Base-by-base conservation (phyloP, 148 eudicot genomes). In the Tetragonia tetragonoides region DNA sequence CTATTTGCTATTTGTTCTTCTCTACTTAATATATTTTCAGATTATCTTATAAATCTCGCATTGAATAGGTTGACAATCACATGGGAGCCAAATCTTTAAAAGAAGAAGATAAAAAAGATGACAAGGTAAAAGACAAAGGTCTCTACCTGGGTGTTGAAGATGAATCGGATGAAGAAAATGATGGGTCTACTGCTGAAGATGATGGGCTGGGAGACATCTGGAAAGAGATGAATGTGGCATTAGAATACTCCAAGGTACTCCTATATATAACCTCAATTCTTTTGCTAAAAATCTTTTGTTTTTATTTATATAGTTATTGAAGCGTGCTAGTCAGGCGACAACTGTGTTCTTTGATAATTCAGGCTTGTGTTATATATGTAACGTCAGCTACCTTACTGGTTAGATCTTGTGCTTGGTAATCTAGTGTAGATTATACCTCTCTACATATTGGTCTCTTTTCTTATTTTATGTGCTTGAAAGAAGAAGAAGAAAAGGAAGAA, bases 171-270 rank as follows among this genome's bases (percentile, higher is more conserved):
- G 90, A 83, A 71, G 93, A 88, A 46, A 78, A 72, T 74, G 68
- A 75, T 51, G 81, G 40, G 18, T 60, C 74, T 70, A 76, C 72
- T 79, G 73, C 70, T 59, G 87, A 87, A 67, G 83, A 82, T 82
- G 93, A 89, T 56, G 90, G 88, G 28, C 76, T 89, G 81, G 87
- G 77, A 47, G 93, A 92, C 81, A 91, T 95, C 39, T 95, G 99
- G 99, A 90, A 87, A 76, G 91, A 92, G 54, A 95, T 95, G 99
- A 76, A 79, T 12, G 66, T 92, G 70, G 99, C 94, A 1, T 73
- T 92, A 61, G 99, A 91, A 85, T 81, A 74, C 75, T 87, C 91
- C 75, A 95, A 92, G 99, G 99, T 95, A 86, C 39, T 61, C 17
- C 17, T 44, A 11, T 74, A 6, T 51, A 2, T 46, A 46, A 46